Evolutionary conservation across 2,329 filamentous ascomycete species (phyloP), one percentile per base, ranked within the genome.

Genomic region (Dactylellina sp.): DNA sequence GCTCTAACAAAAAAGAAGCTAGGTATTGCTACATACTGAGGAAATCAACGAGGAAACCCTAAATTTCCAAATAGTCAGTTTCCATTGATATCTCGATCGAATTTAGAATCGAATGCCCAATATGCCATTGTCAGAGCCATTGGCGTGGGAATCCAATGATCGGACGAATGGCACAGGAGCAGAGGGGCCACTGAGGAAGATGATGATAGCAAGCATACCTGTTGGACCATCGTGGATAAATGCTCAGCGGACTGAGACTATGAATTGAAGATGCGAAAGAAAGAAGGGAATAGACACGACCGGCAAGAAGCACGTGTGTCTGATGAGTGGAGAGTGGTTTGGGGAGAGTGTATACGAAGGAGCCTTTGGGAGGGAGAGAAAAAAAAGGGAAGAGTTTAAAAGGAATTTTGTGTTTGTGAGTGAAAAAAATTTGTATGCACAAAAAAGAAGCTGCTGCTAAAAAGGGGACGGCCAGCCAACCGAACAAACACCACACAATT

Each of bases 1-100:
- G 52, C 46, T 28, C 42, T 11, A 49, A 18, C 50, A 42, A 22
- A 40, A 7, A 40, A 50, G 16, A 35, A 22, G 47, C 28, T 5
- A 9, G 28, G 4, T 32, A 47, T 47, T 55, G 44, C 40, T 64
- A 72, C 68, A 56, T 72, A 72, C 68, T 72, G 46, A 72, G 52
- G 68, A 72, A 72, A 20, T 72, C 68, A 65, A 72, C 68, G 9
- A 72, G n/a, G 68, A 72, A 72, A 72, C 68, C 68, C 68, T 72
- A 46, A 6, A 55, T 25, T 24, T 37, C 16, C 32, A 49, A 1
- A 2, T 18, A 1, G 53, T 72, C 65, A 72, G 68, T 53, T 47
- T 60, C 46, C 37, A 59, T 64, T 72, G 44, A 53, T 35, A 61
- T n/a, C 25, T 49, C 28, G 25, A 60, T 60, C 18, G 42, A 12